Evolutionary conservation across 169 alveolate genomes (phyloP).

Genomic region (Cryptosporidium andersoni): DNA sequence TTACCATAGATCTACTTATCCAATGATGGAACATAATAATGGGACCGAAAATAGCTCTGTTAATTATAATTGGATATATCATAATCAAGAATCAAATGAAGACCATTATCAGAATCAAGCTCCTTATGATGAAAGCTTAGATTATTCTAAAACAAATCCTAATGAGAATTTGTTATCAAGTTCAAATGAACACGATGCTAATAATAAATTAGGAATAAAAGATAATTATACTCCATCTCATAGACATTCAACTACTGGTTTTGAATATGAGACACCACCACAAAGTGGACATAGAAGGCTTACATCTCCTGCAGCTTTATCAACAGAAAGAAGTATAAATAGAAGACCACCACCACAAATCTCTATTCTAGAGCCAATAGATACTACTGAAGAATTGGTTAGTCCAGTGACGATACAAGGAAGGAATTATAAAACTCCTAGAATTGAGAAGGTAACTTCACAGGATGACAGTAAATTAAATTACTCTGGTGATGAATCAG

Average conservation of each 20-base stretch:
- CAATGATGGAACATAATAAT: too few species aligned
- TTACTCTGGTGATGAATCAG: neutral
- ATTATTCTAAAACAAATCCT: too few species aligned
- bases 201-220: too few species aligned
- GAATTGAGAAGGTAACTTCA: constrained; percentile 37
- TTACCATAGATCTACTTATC: too few species aligned
- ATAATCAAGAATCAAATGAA: too few species aligned
- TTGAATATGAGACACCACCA: neutral
- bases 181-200: too few species aligned
- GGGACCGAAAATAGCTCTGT: too few species aligned
- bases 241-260: neutral
- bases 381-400: constrained; percentile 54
- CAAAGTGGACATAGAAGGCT: constrained; percentile 35
- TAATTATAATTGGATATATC: too few species aligned
- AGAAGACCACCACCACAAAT: constrained; percentile 66
- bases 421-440: constrained; percentile 18
- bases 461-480: constrained; percentile 4
- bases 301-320: constrained; percentile 39
- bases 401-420: constrained; percentile 17
- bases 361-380: constrained; percentile 54
- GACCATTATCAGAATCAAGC: too few species aligned
- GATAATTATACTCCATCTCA: too few species aligned
- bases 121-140: too few species aligned
- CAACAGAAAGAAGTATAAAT: constrained; percentile 35
- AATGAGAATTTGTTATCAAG: too few species aligned